A percentile compares a stretch with the other conserved stretches of the same genome.
Conservation (phyloP, 805 yeast species). For the Tetrapisispora iriomotensis region DNA sequence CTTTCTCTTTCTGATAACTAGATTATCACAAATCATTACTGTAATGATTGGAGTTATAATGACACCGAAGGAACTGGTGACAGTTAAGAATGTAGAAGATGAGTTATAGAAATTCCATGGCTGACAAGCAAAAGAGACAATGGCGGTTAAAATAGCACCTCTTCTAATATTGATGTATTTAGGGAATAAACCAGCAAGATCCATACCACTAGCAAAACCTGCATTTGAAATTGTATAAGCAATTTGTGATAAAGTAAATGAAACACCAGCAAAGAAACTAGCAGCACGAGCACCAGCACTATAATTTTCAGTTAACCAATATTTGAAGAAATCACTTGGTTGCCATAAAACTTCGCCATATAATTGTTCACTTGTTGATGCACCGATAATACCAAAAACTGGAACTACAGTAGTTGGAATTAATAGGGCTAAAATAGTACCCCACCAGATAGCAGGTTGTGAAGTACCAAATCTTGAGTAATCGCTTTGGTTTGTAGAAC, state of each 20-base stretch:
- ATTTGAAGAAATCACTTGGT: conserved; percentile 29
- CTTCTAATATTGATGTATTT: conserved; percentile 33
- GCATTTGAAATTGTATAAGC: conserved; percentile 33
- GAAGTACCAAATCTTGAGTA: conserved; percentile 33
- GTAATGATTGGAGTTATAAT: conserved; percentile 33
- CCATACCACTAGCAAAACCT: conserved; percentile 38
- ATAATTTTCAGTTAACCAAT: conserved; percentile 25
- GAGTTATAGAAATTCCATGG: conserved; percentile 34
- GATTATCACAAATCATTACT: conserved; percentile 34
- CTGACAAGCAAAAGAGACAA: conserved; percentile 30
- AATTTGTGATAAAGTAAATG: conserved; percentile 32
- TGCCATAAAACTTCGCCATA: conserved; percentile 32
- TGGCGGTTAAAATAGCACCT: conserved; percentile 31
- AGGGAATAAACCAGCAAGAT: conserved; percentile 33
- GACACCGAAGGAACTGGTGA: conserved; percentile 32
- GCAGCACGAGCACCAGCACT: conserved; percentile 32
- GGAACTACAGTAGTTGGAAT: conserved; percentile 36
- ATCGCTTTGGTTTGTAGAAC: conserved; percentile 34
- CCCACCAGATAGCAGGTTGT: conserved; percentile 21
- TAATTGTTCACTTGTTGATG: conserved; percentile 30
- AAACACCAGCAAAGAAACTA: conserved; percentile 32
- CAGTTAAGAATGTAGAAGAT: conserved; percentile 31
- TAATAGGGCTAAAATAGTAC: conserved; percentile 28
- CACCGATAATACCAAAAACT: conserved; percentile 35
- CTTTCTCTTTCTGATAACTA: conserved; percentile 30